These are phyloP conservation scores for Candida berthetii DNA, from an alignment of 805 yeast species.

Conservation along the genomic window DNA sequence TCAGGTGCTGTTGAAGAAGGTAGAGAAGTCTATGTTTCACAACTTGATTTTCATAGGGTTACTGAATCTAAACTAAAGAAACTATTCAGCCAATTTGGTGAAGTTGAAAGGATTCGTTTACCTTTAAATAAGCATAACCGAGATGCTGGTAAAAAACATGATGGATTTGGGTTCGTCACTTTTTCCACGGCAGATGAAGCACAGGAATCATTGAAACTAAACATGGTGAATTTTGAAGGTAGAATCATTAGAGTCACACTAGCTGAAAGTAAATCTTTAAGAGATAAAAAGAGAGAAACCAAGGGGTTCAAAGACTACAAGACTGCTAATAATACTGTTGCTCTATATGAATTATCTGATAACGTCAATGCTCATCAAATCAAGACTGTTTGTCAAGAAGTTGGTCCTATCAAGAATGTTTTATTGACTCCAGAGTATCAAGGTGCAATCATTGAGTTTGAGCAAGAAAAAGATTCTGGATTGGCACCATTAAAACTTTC, in stretches of 20 bases:
- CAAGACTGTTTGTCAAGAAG: constrained; percentile 19
- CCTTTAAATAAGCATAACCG: constrained; percentile 31
- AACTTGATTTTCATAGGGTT: constrained; percentile 40
- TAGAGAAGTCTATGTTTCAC: constrained; percentile 50
- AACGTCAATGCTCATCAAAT: constrained; percentile 32
- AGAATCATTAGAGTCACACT: constrained; percentile 42
- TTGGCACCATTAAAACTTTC: constrained; percentile 37
- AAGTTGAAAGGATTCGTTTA: constrained; percentile 42
- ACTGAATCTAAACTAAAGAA: constrained; percentile 30
- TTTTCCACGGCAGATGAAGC: constrained; percentile 42
- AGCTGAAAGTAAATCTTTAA: constrained; percentile 35
- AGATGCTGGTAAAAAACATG: constrained; percentile 27
- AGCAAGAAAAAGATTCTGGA: constrained; percentile 40
- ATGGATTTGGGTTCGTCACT: constrained; percentile 63
- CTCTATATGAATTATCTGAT: constrained; percentile 24
- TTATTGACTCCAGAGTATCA: constrained; percentile 37
- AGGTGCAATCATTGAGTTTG: constrained; percentile 47
- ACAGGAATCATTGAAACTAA: constrained; percentile 33
- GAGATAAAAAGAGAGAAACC: constrained; percentile 23
- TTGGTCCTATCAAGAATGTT: constrained; percentile 34
- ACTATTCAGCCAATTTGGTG: constrained; percentile 44
- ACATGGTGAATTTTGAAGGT: constrained; percentile 36
- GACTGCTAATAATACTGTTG: constrained; percentile 15
- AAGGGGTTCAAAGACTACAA: constrained; percentile 12
- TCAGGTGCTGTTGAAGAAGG: constrained; percentile 44